Conservation (phyloP, 140 eudicot genomes). For the Oenanthe javanica region DNA sequence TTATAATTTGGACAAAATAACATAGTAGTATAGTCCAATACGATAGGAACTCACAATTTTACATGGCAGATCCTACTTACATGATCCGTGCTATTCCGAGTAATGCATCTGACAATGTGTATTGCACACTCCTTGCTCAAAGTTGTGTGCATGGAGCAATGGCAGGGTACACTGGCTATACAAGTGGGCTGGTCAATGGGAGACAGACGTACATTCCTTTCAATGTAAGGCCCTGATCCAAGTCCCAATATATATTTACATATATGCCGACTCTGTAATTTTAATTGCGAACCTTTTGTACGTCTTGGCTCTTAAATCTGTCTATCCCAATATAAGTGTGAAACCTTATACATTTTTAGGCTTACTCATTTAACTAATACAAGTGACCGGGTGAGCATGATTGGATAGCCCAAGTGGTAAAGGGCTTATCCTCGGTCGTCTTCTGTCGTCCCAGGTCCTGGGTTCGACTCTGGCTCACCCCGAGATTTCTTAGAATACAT, state of each 20-base stretch:
- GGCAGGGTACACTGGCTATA: slow-evolving; percentile 88
- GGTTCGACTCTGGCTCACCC: too few species aligned
- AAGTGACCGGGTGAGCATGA: not conserved
- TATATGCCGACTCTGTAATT: not conserved
- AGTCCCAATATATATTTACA: not conserved
- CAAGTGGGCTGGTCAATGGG: slow-evolving; percentile 84
- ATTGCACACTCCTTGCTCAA: slow-evolving; percentile 98
- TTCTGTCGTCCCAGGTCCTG: too few species aligned
- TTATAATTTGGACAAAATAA: not conserved
- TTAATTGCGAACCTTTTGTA: not conserved
- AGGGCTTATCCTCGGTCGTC: too few species aligned
- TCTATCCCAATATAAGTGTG: not conserved
- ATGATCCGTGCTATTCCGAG: slow-evolving; percentile 96
- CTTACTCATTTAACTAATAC: not conserved
- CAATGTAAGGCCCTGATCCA: slow-evolving; percentile 40
- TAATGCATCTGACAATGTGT: slow-evolving; percentile 88
- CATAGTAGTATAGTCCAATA: not conserved
- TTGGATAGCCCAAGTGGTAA: too few species aligned
- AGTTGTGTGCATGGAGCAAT: slow-evolving; percentile 96
- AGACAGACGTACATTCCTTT: slow-evolving; percentile 88
- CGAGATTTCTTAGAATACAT: too few species aligned
- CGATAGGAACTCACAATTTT: slow-evolving; percentile 6
- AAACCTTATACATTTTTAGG: not conserved
- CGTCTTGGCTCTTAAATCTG: not conserved
- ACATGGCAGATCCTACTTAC: slow-evolving; percentile 78